A percentile compares a stretch with the other conserved stretches of the same genome.
Evolutionary conservation across 2,329 filamentous ascomycete species (phyloP).

Genomic region (Scedosporium dehoogii): DNA sequence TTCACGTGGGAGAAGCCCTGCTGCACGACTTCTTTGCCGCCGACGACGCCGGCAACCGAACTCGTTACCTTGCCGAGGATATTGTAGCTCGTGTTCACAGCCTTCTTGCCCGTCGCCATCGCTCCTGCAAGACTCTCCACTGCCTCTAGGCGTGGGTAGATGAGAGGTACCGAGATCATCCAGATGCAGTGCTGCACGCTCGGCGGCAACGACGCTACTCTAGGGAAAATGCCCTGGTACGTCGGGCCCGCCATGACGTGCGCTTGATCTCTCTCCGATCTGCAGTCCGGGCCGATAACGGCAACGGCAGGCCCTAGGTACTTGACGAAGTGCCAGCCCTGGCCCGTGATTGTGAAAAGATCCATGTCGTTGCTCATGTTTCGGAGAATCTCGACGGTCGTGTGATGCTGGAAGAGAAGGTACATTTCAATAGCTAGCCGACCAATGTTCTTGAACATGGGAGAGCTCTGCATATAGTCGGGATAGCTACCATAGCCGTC

Average conservation of each 20-base stretch:
- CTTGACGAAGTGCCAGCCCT: slow-evolving; percentile 97
- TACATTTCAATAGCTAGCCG: slow-evolving; percentile 96
- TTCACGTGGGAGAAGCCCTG: slow-evolving; percentile 93
- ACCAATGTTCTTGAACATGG: slow-evolving; percentile 97
- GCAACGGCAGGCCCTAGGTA: slow-evolving; percentile 86
- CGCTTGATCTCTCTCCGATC: slow-evolving; percentile 80
- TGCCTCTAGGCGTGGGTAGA: slow-evolving; percentile 85
- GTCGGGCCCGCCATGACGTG: slow-evolving; percentile 94
- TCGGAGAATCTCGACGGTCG: slow-evolving; percentile 83
- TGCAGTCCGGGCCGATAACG: slow-evolving; percentile 80
- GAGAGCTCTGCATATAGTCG: slow-evolving; percentile 94
- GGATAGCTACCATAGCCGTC: slow-evolving; percentile 96
- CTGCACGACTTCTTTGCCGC: slow-evolving; percentile 84
- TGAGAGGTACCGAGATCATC: slow-evolving; percentile 84
- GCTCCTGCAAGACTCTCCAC: slow-evolving; percentile 88
- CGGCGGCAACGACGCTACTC: slow-evolving; percentile 79
- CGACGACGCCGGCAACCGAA: slow-evolving; percentile 89
- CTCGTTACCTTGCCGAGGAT: slow-evolving; percentile 90
- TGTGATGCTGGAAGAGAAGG: slow-evolving; percentile 95
- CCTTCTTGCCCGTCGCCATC: slow-evolving; percentile 90
- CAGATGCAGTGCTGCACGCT: slow-evolving; percentile 95
- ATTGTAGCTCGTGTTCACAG: slow-evolving; percentile 93
- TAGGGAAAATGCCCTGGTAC: slow-evolving; percentile 95
- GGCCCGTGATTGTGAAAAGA: slow-evolving; percentile 93
- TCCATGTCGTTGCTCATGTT: slow-evolving; percentile 83